These are phyloP conservation scores for Diaporthe caulivora DNA, from an alignment of 2,329 filamentous ascomycete genomes.

Conservation along the genomic window DNA sequence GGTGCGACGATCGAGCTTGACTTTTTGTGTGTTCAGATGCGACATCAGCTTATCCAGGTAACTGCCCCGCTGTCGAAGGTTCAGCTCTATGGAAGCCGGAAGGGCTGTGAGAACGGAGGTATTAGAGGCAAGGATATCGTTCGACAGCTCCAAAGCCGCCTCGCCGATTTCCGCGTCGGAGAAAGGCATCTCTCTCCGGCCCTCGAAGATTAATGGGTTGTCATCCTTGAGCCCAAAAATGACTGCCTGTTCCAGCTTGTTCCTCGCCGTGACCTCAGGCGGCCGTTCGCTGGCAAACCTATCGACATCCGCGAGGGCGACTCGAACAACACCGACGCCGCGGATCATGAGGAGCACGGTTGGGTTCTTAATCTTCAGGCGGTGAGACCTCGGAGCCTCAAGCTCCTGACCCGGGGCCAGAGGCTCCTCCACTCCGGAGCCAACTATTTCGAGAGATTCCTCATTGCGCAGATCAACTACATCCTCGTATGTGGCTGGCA, in stretches of 20 bases:
- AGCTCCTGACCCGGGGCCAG: slow-evolving; percentile 48
- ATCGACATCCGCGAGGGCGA: slow-evolving; percentile 70
- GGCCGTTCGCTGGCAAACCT: slow-evolving; percentile 70
- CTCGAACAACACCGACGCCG: slow-evolving; percentile 71
- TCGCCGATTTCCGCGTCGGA: slow-evolving; percentile 76
- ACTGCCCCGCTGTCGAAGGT: slow-evolving; percentile 78
- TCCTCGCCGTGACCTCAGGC: slow-evolving; percentile 81
- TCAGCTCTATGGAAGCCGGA: slow-evolving; percentile 83
- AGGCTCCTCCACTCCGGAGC: slow-evolving; percentile 74
- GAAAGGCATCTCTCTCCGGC: slow-evolving; percentile 75
- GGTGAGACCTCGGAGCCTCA: slow-evolving; percentile 64
- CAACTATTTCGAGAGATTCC: slow-evolving; percentile 72
- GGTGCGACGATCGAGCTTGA: slow-evolving; percentile 73
- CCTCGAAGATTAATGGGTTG: slow-evolving; percentile 89
- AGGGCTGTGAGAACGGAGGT: slow-evolving; percentile 80
- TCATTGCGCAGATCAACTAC: slow-evolving; percentile 82
- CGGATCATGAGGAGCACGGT: slow-evolving; percentile 72
- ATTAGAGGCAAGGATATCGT: slow-evolving; percentile 83
- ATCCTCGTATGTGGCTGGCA: slow-evolving; percentile 83
- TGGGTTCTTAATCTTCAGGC: slow-evolving; percentile 71
- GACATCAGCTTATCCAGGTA: slow-evolving; percentile 82
- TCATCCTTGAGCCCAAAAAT: slow-evolving; percentile 88
- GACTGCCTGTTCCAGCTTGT: slow-evolving; percentile 92
- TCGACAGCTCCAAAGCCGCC: slow-evolving; percentile 83
- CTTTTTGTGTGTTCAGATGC: slow-evolving; percentile 76